Conservation (phyloP, 495 filamentous ascomycete species). For the Clohesyomyces aquaticus region DNA sequence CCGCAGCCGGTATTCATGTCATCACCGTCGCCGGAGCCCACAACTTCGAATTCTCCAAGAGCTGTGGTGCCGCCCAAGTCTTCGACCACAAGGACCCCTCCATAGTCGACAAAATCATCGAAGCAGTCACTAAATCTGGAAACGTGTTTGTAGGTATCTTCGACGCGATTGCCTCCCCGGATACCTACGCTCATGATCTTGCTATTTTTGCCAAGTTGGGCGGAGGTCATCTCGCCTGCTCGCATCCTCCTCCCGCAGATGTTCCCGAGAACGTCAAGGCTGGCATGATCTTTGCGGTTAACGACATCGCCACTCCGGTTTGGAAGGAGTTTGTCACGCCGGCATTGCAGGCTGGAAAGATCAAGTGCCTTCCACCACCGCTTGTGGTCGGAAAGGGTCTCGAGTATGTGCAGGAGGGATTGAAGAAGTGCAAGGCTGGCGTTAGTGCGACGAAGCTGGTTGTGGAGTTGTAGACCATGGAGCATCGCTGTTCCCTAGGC, state of each 20-base stretch:
- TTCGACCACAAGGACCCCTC: conserved; percentile 46
- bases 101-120: conserved; percentile 45
- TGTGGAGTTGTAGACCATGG: conserved; percentile 44
- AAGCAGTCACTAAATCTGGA: conserved; percentile 41
- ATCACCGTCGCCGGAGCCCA: conserved; percentile 39
- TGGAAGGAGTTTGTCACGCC: conserved; percentile 51
- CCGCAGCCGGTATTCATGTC: conserved; percentile 41
- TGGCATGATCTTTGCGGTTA: conserved; percentile 54
- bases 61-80: conserved; percentile 42
- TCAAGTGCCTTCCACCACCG: conserved; percentile 48
- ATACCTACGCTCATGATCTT: conserved; percentile 45
- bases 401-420: conserved; percentile 44
- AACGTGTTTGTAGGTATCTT: conserved; percentile 49
- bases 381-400: conserved; percentile 49
- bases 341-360: conserved; percentile 47
- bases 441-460: conserved; percentile 49
- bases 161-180: conserved; percentile 46
- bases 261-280: conserved; percentile 50
- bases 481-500: no score
- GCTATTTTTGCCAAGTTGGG: conserved; percentile 46
- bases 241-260: conserved; percentile 45
- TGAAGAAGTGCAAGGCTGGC: conserved; percentile 46
- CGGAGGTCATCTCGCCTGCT: conserved; percentile 48
- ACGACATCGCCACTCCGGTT: conserved; percentile 50
- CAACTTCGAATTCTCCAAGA: conserved; percentile 45